A percentile compares a stretch with the other conserved stretches of the same genome.
phyloP scores from a whole-genome alignment of 306 rosid genomes.

The Dalbergia oliveri region DNA sequence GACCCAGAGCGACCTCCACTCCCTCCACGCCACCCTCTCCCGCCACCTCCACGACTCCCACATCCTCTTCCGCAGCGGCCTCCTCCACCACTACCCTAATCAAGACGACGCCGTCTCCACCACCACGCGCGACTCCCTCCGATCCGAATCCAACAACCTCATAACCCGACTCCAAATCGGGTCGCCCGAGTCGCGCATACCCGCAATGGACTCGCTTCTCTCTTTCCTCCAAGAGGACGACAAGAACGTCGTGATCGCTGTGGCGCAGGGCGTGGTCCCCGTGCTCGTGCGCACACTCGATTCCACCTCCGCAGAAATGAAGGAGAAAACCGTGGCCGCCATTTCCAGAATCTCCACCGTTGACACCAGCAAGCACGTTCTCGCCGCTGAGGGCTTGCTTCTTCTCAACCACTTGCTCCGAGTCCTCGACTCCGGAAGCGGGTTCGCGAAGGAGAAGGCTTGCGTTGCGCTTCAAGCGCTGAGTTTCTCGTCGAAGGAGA shows the following conservation, averaged over 20 bases:
- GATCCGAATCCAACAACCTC: slow-evolving; percentile 76
- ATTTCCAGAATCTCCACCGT: slow-evolving; percentile 76
- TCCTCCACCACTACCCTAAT: slow-evolving; percentile 48
- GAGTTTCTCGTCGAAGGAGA: slow-evolving; percentile 70
- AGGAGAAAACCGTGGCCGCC: slow-evolving; percentile 81
- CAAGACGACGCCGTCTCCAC: slow-evolving; percentile 45
- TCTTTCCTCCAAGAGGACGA: slow-evolving; percentile 71
- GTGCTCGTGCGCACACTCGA: slow-evolving; percentile 79
- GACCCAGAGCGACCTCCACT: slow-evolving; percentile 87
- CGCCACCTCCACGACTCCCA: slow-evolving; percentile 74
- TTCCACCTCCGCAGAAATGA: slow-evolving; percentile 63
- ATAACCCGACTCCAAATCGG: slow-evolving; percentile 89
- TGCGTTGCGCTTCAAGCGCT: slow-evolving; percentile 77
- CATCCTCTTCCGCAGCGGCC: slow-evolving; percentile 78
- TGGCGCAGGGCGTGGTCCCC: slow-evolving; percentile 94
- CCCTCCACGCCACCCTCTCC: slow-evolving; percentile 71
- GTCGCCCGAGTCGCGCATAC: slow-evolving; percentile 57
- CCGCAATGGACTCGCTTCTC: slow-evolving; percentile 73
- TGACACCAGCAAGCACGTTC: slow-evolving; percentile 68
- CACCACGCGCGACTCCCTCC: slow-evolving; percentile 58
- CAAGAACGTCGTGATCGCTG: slow-evolving; percentile 86
- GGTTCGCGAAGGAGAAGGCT: slow-evolving; percentile 76
- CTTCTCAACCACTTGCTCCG: slow-evolving; percentile 79
- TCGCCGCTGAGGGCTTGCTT: slow-evolving; percentile 78
- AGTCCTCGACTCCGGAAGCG: slow-evolving; percentile 83